phyloP scores from a whole-genome alignment of 2,329 filamentous ascomycete species.

The Sarocladium oryzae region DNA sequence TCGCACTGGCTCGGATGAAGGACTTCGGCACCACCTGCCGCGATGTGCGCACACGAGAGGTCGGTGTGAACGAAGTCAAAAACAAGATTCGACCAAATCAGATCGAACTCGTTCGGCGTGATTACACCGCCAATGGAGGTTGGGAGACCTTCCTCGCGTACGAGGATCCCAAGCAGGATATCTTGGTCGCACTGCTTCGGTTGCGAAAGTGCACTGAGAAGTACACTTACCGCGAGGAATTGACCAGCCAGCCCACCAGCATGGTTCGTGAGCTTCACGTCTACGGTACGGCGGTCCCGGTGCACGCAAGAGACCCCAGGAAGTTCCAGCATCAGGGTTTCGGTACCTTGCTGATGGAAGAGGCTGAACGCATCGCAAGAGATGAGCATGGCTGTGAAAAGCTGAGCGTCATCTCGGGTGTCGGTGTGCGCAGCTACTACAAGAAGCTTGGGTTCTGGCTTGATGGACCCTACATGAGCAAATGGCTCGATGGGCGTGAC shows the following conservation, averaged over 20 bases:
- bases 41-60: slow-evolving; percentile 91
- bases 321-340: slow-evolving; percentile 99
- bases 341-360: slow-evolving; percentile 93
- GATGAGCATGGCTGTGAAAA: slow-evolving; percentile 92
- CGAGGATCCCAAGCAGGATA: slow-evolving; percentile 97
- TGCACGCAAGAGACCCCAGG: slow-evolving; percentile 87
- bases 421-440: slow-evolving; percentile 94
- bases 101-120: slow-evolving; percentile 86
- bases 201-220: slow-evolving; percentile 85
- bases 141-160: slow-evolving; percentile 99
- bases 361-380: slow-evolving; percentile 89
- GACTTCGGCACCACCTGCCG: slow-evolving; percentile 97
- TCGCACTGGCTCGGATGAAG: slow-evolving; percentile 96
- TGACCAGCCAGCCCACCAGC: slow-evolving; percentile 80
- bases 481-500: slow-evolving; percentile 49
- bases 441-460: slow-evolving; percentile 87
- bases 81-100: slow-evolving; percentile 96
- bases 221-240: slow-evolving; percentile 86
- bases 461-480: slow-evolving; percentile 81
- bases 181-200: slow-evolving; percentile 83
- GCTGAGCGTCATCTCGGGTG: slow-evolving; percentile 96
- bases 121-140: slow-evolving; percentile 91
- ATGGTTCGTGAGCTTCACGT: slow-evolving; percentile 93
- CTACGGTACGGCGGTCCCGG: slow-evolving; percentile 94
- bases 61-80: slow-evolving; percentile 98